A percentile compares a stretch with the other conserved stretches of the same genome.
phyloP scores from a whole-genome alignment of 2,329 filamentous ascomycete genomes.

The Pestalotiopsis sp. region DNA sequence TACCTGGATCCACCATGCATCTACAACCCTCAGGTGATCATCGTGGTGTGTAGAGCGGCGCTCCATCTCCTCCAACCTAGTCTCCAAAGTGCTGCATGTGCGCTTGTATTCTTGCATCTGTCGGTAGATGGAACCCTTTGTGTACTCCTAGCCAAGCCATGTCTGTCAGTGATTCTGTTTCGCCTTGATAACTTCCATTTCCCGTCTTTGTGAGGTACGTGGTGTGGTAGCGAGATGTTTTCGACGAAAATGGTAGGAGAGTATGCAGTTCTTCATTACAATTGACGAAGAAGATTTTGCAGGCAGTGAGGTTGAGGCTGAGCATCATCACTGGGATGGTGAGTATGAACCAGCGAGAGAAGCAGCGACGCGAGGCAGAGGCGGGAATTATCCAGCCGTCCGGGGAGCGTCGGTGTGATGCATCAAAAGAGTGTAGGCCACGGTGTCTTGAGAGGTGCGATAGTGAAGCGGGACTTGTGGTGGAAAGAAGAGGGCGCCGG shows the following conservation, averaged over 20 bases:
- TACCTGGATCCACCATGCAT: conserved; percentile 95
- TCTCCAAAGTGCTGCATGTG: conserved; percentile 80
- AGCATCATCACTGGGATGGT: conserved; percentile 36
- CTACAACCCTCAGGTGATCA: conserved; percentile 87
- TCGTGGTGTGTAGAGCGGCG: conserved; percentile 83
- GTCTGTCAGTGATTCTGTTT: conserved; percentile 35
- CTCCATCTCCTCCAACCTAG: conserved; percentile 77
- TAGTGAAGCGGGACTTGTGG: conserved; percentile 10
- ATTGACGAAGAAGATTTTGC: conserved; percentile 23
- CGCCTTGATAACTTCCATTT: conserved; percentile 18
- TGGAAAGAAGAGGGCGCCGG: conserved; percentile 16
- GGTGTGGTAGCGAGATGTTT: conserved; percentile 31
- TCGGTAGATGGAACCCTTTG: conserved; percentile 95
- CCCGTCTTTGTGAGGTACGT: conserved; percentile 27
- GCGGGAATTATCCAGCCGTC: neutral
- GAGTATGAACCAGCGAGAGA: conserved; percentile 31
- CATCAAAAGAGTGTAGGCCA: neutral
- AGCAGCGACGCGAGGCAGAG: conserved; percentile 17
- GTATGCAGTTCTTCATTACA: conserved; percentile 18
- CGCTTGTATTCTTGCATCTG: conserved; percentile 99
- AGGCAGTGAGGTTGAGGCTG: conserved; percentile 29
- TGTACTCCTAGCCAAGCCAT: conserved; percentile 68
- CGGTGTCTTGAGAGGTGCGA: neutral
- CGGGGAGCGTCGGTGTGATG: neutral
- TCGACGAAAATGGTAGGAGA: conserved; percentile 25